Conservation (phyloP, 208 protist species). For the Phytomonas francai region DNA sequence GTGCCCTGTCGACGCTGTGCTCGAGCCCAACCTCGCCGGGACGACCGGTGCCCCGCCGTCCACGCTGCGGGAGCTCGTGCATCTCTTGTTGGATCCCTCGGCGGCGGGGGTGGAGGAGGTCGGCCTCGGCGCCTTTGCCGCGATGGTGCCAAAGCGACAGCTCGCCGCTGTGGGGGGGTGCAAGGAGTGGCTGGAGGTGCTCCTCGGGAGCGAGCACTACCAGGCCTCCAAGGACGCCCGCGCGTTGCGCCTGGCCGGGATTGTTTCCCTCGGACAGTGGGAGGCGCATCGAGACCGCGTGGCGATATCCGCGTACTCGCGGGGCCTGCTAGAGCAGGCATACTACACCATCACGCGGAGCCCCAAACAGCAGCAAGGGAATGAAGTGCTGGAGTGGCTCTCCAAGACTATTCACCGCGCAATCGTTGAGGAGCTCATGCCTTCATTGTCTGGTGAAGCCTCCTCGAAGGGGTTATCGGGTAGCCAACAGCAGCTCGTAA, state of each 20-base stretch:
- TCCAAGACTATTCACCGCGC: conserved; percentile 67
- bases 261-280: conserved; percentile 65
- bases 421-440: conserved; percentile 65
- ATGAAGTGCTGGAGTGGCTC: conserved; percentile 74
- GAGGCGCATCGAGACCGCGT: conserved; percentile 61
- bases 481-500: too few species aligned
- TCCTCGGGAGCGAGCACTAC: conserved; percentile 52
- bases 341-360: conserved; percentile 23
- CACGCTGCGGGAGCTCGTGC: conserved; percentile 44
- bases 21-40: conserved; percentile 8
- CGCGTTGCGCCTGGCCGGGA: conserved; percentile 48
- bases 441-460: too few species aligned
- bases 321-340: conserved; percentile 51
- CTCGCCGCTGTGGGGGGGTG: conserved; percentile 39
- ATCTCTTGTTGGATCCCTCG: conserved; percentile 51
- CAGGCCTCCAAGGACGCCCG: conserved; percentile 59
- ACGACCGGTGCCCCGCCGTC: conserved; percentile 4
- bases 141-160: conserved; percentile 58
- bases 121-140: conserved; percentile 52
- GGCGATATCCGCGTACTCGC: conserved; percentile 48
- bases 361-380: conserved; percentile 30
- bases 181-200: conserved; percentile 41
- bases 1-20: conserved; percentile 12
- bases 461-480: too few species aligned
- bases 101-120: conserved; percentile 51